phyloP scores from a whole-genome alignment of 108 stramenopile genomes.

The Nitzschia palea region DNA sequence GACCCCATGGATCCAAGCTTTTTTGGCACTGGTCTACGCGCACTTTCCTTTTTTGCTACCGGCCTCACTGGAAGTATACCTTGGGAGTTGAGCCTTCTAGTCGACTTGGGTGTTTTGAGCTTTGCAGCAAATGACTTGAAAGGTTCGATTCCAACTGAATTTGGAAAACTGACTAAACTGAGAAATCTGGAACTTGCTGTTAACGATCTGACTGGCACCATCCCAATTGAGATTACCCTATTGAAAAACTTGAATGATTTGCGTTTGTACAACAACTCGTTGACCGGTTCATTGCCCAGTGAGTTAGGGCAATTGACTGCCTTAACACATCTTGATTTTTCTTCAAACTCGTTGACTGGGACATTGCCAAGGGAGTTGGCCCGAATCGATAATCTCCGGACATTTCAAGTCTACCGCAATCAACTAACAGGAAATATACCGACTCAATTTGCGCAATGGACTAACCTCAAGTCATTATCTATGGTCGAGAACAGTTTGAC shows the following conservation, averaged over 20 bases:
- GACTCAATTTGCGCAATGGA: slow-evolving; percentile 8
- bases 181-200: neutral
- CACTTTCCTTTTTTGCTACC: too few relatives aligned
- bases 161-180: neutral
- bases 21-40: too few relatives aligned
- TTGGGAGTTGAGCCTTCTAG: too few relatives aligned
- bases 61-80: too few relatives aligned
- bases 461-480: slow-evolving; percentile 25
- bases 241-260: slow-evolving; percentile 7
- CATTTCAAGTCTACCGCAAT: slow-evolving; percentile 14
- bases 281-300: slow-evolving; percentile 45
- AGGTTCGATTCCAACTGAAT: too few relatives aligned
- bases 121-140: too few relatives aligned
- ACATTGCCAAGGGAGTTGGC: too few relatives aligned
- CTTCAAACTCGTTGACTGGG: slow-evolving; percentile 6
- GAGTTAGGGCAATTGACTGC: slow-evolving; percentile 34
- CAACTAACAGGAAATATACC: slow-evolving; percentile 34
- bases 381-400: too few relatives aligned
- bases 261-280: slow-evolving; percentile 26
- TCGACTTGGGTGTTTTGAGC: too few relatives aligned
- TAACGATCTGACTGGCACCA: slow-evolving; percentile 1
- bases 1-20: too few relatives aligned
- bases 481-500: slow-evolving; percentile 30
- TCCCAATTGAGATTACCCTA: slow-evolving; percentile 1
- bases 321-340: slow-evolving; percentile 8